Conservation (phyloP, 2,329 filamentous ascomycete genomes). For the Pyrenophora tritici-repentis region DNA sequence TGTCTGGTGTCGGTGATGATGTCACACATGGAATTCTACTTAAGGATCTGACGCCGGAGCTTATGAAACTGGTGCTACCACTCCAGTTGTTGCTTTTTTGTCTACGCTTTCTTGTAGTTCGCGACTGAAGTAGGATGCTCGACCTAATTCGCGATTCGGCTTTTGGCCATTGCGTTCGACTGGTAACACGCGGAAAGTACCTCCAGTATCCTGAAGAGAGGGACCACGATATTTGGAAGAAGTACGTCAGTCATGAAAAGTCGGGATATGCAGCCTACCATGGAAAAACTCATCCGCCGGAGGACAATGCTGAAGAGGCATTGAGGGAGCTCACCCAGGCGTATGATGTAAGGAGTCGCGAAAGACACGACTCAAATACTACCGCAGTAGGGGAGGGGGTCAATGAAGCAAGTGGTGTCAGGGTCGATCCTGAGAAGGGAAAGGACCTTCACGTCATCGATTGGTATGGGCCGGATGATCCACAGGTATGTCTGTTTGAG, state of each 20-base stretch:
- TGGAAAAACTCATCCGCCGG: slow-evolving; percentile 47
- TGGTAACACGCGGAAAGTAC: slow-evolving; percentile 45
- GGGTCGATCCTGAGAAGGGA: slow-evolving; percentile 59
- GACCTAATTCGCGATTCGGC: slow-evolving; percentile 30
- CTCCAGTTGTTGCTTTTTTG: no score
- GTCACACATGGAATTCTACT: slow-evolving; percentile 4
- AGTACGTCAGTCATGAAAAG: slow-evolving; percentile 57
- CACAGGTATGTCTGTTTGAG: slow-evolving; percentile 30
- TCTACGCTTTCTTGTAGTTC: background rate
- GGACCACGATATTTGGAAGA: slow-evolving; percentile 55
- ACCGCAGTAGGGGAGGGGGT: slow-evolving; percentile 23
- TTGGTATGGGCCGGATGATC: slow-evolving; percentile 58
- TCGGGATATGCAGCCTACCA: slow-evolving; percentile 55
- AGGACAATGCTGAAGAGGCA: slow-evolving; percentile 25
- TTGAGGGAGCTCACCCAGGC: slow-evolving; percentile 26
- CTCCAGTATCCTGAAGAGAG: slow-evolving; percentile 55
- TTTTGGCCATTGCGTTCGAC: slow-evolving; percentile 48
- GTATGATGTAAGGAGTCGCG: slow-evolving; percentile 14
- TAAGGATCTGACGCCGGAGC: slow-evolving; percentile 6
- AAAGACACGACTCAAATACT: slow-evolving; percentile 14
- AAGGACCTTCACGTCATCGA: slow-evolving; percentile 56
- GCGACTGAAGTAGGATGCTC: slow-evolving; percentile 13
- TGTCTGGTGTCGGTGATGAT: slow-evolving; percentile 10
- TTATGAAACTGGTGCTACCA: background rate
- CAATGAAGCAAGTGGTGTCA: slow-evolving; percentile 48